Evolutionary conservation across 345 rosid genomes (phyloP).

Genomic region (Dipteronia sinensis): DNA sequence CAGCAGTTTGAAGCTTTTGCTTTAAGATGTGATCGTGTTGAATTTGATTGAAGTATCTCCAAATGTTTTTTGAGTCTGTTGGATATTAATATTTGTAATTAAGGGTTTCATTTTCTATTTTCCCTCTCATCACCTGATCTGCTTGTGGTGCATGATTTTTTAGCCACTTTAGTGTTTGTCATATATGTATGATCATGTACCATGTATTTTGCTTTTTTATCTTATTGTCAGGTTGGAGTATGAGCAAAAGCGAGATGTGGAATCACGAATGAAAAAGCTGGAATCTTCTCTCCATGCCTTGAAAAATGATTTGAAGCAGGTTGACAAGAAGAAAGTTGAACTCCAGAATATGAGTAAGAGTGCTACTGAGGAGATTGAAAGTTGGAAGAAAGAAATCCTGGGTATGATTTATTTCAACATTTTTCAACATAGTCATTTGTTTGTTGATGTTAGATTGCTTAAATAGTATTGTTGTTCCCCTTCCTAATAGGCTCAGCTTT

Average conservation of each 20-base stretch:
- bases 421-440: neutral
- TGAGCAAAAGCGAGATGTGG: conserved; percentile 91
- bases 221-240: conserved; percentile 76
- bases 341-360: conserved; percentile 16
- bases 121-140: neutral
- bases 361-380: conserved; percentile 58
- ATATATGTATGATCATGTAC: neutral
- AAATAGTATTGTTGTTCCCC: neutral
- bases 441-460: neutral
- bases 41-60: neutral
- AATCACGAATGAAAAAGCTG: conserved; percentile 74
- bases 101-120: neutral
- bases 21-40: neutral
- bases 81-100: conserved; percentile 3
- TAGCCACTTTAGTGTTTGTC: neutral
- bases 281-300: conserved; percentile 68
- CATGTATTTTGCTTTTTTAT: neutral
- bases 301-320: conserved; percentile 63
- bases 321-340: conserved; percentile 65
- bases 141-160: conserved; percentile 14
- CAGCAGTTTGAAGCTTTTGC: neutral
- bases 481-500: neutral
- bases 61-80: neutral
- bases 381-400: conserved; percentile 72
- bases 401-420: conserved; percentile 46